phyloP scores from a whole-genome alignment of 2,329 filamentous ascomycete species.

The Scytalidium sp. region DNA sequence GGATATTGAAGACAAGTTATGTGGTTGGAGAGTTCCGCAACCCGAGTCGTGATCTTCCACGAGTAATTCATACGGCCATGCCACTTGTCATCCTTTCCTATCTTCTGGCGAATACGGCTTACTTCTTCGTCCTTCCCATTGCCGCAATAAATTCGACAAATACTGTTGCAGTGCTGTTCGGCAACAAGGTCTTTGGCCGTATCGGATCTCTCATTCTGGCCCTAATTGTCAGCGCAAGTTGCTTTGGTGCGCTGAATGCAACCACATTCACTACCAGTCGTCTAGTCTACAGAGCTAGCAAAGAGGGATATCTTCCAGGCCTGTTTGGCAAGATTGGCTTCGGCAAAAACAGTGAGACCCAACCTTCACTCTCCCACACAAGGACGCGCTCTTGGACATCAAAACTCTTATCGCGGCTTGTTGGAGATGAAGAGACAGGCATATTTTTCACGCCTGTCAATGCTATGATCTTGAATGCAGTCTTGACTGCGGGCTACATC shows the following conservation, averaged over 20 bases:
- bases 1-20: conserved; percentile 74
- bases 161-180: conserved; percentile 95
- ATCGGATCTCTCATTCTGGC: conserved; percentile 81
- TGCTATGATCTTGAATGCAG: conserved; percentile 78
- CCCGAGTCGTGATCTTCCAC: conserved; percentile 81
- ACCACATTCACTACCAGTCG: conserved; percentile 91
- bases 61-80: conserved; percentile 95
- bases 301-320: conserved; percentile 87
- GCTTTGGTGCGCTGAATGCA: conserved; percentile 92
- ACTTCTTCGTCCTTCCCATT: conserved; percentile 88
- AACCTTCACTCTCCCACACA: conserved; percentile 37
- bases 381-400: conserved; percentile 54
- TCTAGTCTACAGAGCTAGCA: conserved; percentile 88
- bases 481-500: conserved; percentile 74
- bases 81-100: conserved; percentile 90
- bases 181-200: conserved; percentile 82
- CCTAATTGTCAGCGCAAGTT: conserved; percentile 84
- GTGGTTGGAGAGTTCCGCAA: conserved; percentile 97
- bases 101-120: conserved; percentile 85
- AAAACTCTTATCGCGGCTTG: conserved; percentile 55
- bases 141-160: conserved; percentile 81
- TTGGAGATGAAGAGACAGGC: conserved; percentile 74
- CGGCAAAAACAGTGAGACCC: conserved; percentile 35
- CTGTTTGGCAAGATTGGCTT: conserved; percentile 83
- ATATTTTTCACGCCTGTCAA: conserved; percentile 94